Base-by-base conservation (phyloP, 345 rosid genomes). In the Ceriops tagal region DNA sequence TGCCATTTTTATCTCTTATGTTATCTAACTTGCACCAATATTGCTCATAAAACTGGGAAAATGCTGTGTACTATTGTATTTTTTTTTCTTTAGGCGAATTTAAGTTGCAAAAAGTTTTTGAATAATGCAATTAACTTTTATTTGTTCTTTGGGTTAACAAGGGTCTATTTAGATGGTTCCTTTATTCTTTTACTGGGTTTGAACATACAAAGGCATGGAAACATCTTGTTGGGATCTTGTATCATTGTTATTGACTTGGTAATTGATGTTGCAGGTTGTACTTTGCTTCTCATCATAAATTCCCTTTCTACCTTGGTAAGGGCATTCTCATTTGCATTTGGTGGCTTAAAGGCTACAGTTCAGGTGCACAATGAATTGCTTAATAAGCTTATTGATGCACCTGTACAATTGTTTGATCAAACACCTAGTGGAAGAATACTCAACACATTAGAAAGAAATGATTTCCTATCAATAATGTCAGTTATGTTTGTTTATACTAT, bases 361-460 rank as follows among this genome's bases (percentile, higher is more conserved):
- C 70, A 70, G 64, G 32, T 31, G 32, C 32, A 31, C 32, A 31
- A 31, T 31, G 34, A 74, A 32, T 85, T 93, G 63, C 84, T 93
- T 59, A 74, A 78, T 70, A 89, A 81, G 85, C 84, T 93, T 73
- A 71, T 93, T 22, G 83, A 87, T 81, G 91, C 97, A 65, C 97
- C 97, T 30, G 79, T 83, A 72, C 80, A 59, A 72, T 93, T 93
- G 83, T 93, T 93, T 85, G 92, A 91, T 78, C 93, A 88, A 81
- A 93, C 98, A 66, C 98, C 98, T n/a, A 70, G 83, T 75, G 97
- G 97, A 79, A 86, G 98, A 72, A 91, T 93, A 81, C 96, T 93
- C 49, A 93, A 93, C 85, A 88, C 96, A 97, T 93, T 72, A 78
- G 80, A 71, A 58, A 64, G 55, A 43, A 46, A 46, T 59, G 8